Conservation (phyloP, 306 rosid species). For the Citrullus amarus region DNA sequence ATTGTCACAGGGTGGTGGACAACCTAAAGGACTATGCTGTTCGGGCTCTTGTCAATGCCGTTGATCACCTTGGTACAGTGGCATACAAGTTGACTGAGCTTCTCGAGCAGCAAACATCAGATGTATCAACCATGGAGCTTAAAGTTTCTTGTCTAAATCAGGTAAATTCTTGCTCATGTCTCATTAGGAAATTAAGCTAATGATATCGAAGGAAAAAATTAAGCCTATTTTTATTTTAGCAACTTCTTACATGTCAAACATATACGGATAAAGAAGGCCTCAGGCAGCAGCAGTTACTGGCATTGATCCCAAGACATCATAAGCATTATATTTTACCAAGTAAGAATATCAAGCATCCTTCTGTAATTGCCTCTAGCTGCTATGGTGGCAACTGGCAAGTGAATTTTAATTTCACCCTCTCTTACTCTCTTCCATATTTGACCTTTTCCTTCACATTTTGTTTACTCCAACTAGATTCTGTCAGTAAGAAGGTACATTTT, state of each 20-base stretch:
- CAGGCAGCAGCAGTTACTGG: conserved; percentile 76
- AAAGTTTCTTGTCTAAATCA: conserved; percentile 60
- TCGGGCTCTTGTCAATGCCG: conserved; percentile 84
- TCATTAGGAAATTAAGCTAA: conserved; percentile 1
- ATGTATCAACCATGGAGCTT: conserved; percentile 59
- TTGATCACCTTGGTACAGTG: conserved; percentile 98
- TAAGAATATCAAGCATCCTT: conserved; percentile 18
- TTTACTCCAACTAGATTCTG: conserved; percentile 34
- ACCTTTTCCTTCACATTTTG: conserved; percentile 7
- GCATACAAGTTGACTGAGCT: conserved; percentile 78
- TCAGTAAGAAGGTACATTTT: conserved; percentile 75
- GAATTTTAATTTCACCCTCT: conserved; percentile 7
- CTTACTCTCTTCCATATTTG: not conserved
- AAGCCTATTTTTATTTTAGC: conserved; percentile 29
- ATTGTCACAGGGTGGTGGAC: conserved; percentile 57
- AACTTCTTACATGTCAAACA: conserved; percentile 61
- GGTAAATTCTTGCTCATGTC: conserved; percentile 26
- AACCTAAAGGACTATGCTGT: conserved; percentile 89
- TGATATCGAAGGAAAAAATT: conserved; percentile 6
- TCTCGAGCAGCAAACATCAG: conserved; percentile 66
- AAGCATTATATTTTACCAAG: conserved; percentile 80
- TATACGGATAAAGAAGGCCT: conserved; percentile 75
- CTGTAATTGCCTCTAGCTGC: conserved; percentile 13
- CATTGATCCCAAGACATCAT: conserved; percentile 78
- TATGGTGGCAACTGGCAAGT: not conserved